phyloP scores from a whole-genome alignment of 2,329 filamentous ascomycete species.

The Acephala macrosclerotiorum region DNA sequence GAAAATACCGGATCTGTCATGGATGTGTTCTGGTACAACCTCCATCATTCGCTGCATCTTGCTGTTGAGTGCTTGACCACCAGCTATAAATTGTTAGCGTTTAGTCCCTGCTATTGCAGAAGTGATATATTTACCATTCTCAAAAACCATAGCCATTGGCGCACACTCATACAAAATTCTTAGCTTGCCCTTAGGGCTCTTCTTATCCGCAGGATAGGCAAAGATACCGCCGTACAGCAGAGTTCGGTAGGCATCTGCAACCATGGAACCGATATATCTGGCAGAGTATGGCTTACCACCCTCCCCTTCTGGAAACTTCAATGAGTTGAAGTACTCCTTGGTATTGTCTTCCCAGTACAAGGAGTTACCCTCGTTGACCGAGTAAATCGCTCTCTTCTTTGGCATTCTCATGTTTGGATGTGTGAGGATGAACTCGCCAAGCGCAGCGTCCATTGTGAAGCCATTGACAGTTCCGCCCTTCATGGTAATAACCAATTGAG shows the following conservation, averaged over 20 bases:
- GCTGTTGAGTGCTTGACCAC: conserved; percentile 90
- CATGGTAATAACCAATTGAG: conserved; percentile 98
- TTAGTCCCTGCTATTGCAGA: not conserved
- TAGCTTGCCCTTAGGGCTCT: conserved; percentile 98
- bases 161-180: conserved; percentile 98
- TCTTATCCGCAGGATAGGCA: conserved; percentile 96
- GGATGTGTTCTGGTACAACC: conserved; percentile 89
- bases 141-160: conserved; percentile 98
- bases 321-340: conserved; percentile 85
- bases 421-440: conserved; percentile 98
- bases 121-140: conserved; percentile 73
- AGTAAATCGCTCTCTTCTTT: conserved; percentile 85
- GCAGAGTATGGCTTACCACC: conserved; percentile 90
- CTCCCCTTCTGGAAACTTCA: conserved; percentile 78
- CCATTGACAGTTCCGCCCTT: conserved; percentile 91
- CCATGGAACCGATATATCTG: conserved; percentile 97
- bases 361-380: conserved; percentile 98
- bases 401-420: conserved; percentile 95
- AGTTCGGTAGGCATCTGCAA: conserved; percentile 96
- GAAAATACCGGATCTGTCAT: conserved; percentile 95
- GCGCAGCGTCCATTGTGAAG: conserved; percentile 95
- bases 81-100: conserved; percentile 62
- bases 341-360: conserved; percentile 93
- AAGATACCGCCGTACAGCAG: conserved; percentile 96
- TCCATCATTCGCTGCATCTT: conserved; percentile 91